phyloP scores from a whole-genome alignment of 148 eudicot genomes.

The Nepenthes gracilis region DNA sequence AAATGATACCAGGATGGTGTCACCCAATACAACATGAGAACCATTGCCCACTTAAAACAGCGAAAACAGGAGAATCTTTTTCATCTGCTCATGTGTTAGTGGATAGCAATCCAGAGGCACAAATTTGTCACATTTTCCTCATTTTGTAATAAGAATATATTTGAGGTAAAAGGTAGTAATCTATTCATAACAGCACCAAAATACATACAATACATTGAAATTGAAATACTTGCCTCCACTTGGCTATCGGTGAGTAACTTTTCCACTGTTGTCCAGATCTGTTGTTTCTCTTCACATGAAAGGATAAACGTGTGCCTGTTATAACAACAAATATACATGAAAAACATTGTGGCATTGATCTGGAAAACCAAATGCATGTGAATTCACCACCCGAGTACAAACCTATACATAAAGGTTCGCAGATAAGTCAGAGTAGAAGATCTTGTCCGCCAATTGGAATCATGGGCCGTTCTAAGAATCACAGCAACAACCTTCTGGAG shows the following conservation, averaged over 20 bases:
- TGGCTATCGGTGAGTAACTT: constrained; percentile 70
- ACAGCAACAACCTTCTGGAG: constrained; percentile 68
- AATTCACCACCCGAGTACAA: constrained; percentile 6
- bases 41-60: too few species aligned
- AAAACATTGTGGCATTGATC: neutral
- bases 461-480: constrained; percentile 64
- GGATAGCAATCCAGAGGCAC: too few species aligned
- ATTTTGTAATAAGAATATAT: too few species aligned
- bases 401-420: constrained; percentile 93
- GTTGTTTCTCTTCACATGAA: constrained; percentile 46
- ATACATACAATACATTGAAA: too few species aligned
- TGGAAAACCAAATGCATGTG: neutral
- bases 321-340: constrained; percentile 1
- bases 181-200: too few species aligned
- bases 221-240: constrained; percentile 60
- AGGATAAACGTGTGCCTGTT: constrained; percentile 83
- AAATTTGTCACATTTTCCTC: too few species aligned
- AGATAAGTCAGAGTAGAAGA: constrained; percentile 90
- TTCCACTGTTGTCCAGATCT: constrained; percentile 85
- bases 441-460: constrained; percentile 97
- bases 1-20: too few species aligned
- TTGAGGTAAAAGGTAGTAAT: too few species aligned
- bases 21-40: too few species aligned
- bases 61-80: neutral
- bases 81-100: too few species aligned